A percentile compares a stretch with the other conserved stretches of the same genome.
phyloP scores from a whole-genome alignment of 2,329 filamentous ascomycete species.

The Rhytidhysteron rufulum region DNA sequence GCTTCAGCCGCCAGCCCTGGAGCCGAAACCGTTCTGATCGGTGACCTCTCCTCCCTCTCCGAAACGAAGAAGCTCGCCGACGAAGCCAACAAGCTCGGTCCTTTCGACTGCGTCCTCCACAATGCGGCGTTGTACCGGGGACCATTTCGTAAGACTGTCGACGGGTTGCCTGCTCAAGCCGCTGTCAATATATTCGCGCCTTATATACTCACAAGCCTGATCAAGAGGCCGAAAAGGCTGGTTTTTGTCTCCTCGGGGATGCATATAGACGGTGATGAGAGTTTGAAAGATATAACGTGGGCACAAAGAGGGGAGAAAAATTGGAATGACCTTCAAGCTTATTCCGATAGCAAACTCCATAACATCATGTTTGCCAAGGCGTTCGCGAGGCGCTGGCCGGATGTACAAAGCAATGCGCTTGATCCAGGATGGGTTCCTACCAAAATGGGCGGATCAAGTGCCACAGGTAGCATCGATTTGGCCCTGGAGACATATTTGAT shows the following conservation, averaged over 20 bases:
- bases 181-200: slow-evolving; percentile 57
- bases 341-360: slow-evolving; percentile 56
- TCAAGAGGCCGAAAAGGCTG: slow-evolving; percentile 48
- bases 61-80: slow-evolving; percentile 51
- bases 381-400: slow-evolving; percentile 46
- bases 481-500: slow-evolving; percentile 48
- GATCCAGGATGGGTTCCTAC: slow-evolving; percentile 55
- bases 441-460: slow-evolving; percentile 50
- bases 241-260: slow-evolving; percentile 52
- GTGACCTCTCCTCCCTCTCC: slow-evolving; percentile 50
- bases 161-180: slow-evolving; percentile 49
- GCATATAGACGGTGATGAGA: slow-evolving; percentile 47
- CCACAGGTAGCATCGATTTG: slow-evolving; percentile 46
- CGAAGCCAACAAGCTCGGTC: slow-evolving; percentile 47
- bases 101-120: slow-evolving; percentile 56
- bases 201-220: slow-evolving; percentile 52
- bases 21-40: slow-evolving; percentile 50
- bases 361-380: slow-evolving; percentile 54
- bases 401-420: slow-evolving; percentile 46
- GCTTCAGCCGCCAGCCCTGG: slow-evolving; percentile 47
- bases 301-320: slow-evolving; percentile 28
- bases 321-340: slow-evolving; percentile 40
- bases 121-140: slow-evolving; percentile 53
- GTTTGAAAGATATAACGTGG: slow-evolving; percentile 40
- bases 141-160: slow-evolving; percentile 40